Conservation (phyloP, 805 yeast species). For the Wickerhamiella bombiphila region DNA sequence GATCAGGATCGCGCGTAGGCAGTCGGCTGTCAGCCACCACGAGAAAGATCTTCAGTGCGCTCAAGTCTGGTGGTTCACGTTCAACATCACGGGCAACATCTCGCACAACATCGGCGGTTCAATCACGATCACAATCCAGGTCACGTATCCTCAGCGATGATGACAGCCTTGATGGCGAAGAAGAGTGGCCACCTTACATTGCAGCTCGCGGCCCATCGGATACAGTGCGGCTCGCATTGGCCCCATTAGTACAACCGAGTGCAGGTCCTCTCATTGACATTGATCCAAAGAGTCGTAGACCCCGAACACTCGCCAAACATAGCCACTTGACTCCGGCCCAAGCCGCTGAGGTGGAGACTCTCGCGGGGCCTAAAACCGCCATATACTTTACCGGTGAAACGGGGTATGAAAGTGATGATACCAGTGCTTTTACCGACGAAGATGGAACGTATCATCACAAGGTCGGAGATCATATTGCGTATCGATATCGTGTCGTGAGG, state of each 20-base stretch:
- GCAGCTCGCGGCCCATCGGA: not conserved
- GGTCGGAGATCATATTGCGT: conserved; percentile 58
- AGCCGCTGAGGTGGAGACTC: too few relatives aligned
- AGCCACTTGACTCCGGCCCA: too few relatives aligned
- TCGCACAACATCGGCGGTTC: not conserved
- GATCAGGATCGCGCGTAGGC: not conserved
- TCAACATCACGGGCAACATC: not conserved
- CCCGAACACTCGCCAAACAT: too few relatives aligned
- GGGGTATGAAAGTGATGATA: too few relatives aligned
- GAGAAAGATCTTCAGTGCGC: not conserved
- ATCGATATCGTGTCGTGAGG: conserved; percentile 47
- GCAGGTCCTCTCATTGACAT: too few relatives aligned
- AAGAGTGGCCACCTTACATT: not conserved
- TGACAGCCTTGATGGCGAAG: too few relatives aligned
- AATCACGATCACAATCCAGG: not conserved
- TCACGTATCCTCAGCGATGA: not conserved
- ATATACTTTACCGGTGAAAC: too few relatives aligned
- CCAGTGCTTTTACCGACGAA: conserved; percentile 34
- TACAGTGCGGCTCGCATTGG: not conserved
- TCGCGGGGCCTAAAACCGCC: too few relatives aligned
- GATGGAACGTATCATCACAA: conserved; percentile 45
- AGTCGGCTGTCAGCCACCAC: not conserved
- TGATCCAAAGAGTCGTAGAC: too few relatives aligned
- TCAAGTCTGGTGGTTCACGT: not conserved
- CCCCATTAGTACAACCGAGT: too few relatives aligned